Base-by-base conservation (phyloP, 2,329 filamentous ascomycete species). In the Aaosphaeria pasadenensis region DNA sequence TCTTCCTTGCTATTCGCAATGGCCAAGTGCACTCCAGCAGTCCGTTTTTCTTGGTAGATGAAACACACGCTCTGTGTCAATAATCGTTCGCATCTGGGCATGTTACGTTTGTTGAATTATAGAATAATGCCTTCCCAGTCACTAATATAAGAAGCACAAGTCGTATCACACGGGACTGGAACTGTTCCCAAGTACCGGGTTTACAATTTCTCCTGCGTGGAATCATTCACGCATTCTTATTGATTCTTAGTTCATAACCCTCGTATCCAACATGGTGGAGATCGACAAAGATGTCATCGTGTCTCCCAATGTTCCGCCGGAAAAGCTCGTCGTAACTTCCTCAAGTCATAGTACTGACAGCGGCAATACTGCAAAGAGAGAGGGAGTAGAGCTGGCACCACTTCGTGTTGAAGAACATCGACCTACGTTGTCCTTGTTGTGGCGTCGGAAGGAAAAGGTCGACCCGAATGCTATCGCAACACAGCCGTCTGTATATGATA, bases 1-100 rank as follows among this genome's bases (percentile, higher is more conserved):
- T 11, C 13, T 17, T 30, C 50, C 53, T 39, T 55, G 53, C 42
- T 32, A 55, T 55, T 53, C 48, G 53, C 45, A 51, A 55, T 51
- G 36, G 50, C 48, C 47, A 51, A 53, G 47, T 31, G 13, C 32
- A 6, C 6, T 46, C 31, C 29, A 40, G 17, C 29, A 7, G 6
- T 28, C 44, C 39, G 24, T 17, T 17, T 11, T 7, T n/a, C 39
- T 40, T 40, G 39, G 39, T 11, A 9, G 24, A 40, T 17, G 24
- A 7, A 40, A 24, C 39, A 40, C 24, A 24, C 17, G 17, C 17
- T 24, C 17, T 24, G 17, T 28, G 9, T 17, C 39, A 17, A 17
- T 9, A 28, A 24, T 40, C 17, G 39, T 13, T 36, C 33, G n/a
- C 9, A 9, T 9, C n/a, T 36, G 33, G 7, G n/a, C n/a, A 9